These are phyloP conservation scores for Urtica urens DNA, from an alignment of 306 rosid genomes.

Conservation along the genomic window DNA sequence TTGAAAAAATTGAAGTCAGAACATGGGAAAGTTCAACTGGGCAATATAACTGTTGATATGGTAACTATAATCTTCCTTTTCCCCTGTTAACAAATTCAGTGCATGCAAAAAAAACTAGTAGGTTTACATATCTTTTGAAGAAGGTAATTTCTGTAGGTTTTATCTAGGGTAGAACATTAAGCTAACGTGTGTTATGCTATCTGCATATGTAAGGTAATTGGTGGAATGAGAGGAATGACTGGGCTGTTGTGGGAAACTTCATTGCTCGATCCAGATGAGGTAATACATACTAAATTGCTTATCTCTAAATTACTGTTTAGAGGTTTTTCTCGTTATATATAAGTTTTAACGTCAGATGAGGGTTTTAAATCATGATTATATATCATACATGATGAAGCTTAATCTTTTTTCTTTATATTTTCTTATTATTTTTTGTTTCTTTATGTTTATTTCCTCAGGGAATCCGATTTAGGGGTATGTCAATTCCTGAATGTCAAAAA, in stretches of 20 bases:
- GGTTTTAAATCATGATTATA: neutral
- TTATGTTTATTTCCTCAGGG: slow-evolving; percentile 36
- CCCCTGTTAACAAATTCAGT: slow-evolving; percentile 1
- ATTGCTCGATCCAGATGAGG: slow-evolving; percentile 96
- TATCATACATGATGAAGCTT: neutral
- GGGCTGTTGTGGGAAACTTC: slow-evolving; percentile 93
- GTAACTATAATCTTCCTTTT: slow-evolving; percentile 25
- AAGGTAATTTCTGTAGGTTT: neutral
- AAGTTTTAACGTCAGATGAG: neutral
- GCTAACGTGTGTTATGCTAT: neutral
- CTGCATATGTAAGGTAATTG: slow-evolving; percentile 55
- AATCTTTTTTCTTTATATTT: neutral
- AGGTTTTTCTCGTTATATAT: neutral
- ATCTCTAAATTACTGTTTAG: slow-evolving; percentile 4
- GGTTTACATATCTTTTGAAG: neutral
- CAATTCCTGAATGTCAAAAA: slow-evolving; percentile 92
- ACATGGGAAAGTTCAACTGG: slow-evolving; percentile 75
- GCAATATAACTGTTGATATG: slow-evolving; percentile 86
- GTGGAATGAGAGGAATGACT: slow-evolving; percentile 99
- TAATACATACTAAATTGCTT: slow-evolving; percentile 23
- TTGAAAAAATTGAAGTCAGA: slow-evolving; percentile 75
- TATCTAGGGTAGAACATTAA: neutral
- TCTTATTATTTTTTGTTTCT: neutral
- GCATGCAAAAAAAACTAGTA: neutral
- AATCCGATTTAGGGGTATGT: slow-evolving; percentile 78